phyloP scores from a whole-genome alignment of 495 filamentous ascomycete genomes.

The Pseudotulostoma volvatum region DNA sequence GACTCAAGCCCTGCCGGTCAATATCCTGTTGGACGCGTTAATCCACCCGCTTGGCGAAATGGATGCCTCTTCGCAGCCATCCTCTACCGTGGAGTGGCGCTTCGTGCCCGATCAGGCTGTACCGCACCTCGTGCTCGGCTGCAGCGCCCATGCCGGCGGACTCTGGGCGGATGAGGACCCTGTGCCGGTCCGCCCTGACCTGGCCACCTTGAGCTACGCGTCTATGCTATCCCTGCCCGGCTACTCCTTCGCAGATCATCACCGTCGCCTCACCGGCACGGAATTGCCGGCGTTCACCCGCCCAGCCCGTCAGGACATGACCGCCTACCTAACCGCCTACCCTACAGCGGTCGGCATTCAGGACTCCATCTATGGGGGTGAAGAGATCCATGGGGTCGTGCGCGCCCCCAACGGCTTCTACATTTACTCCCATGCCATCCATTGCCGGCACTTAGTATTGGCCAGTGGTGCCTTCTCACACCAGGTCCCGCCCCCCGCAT shows the following conservation, averaged over 20 bases:
- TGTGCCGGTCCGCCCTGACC: slow-evolving; percentile 37
- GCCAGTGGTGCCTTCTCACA: slow-evolving; percentile 49
- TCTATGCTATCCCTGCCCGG: slow-evolving; percentile 49
- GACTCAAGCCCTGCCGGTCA: slow-evolving; percentile 46
- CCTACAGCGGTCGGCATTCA: slow-evolving; percentile 37
- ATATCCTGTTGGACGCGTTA: slow-evolving; percentile 47
- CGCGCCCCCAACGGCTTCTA: slow-evolving; percentile 34
- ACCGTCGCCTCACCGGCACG: slow-evolving; percentile 23
- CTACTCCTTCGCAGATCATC: slow-evolving; percentile 42
- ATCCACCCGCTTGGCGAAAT: slow-evolving; percentile 48
- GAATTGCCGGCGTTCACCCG: slow-evolving; percentile 37
- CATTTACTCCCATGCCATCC: slow-evolving; percentile 35
- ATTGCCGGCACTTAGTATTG: slow-evolving; percentile 44
- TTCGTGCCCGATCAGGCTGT: slow-evolving; percentile 34
- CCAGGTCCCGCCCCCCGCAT: slow-evolving; percentile 33
- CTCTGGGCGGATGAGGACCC: slow-evolving; percentile 46
- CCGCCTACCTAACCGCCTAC: slow-evolving; percentile 41
- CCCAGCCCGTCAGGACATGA: slow-evolving; percentile 40
- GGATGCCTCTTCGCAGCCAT: slow-evolving; percentile 29
- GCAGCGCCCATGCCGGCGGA: slow-evolving; percentile 37
- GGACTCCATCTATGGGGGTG: slow-evolving; percentile 30
- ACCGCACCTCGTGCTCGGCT: slow-evolving; percentile 41
- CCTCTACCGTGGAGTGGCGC: slow-evolving; percentile 44
- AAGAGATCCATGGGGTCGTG: slow-evolving; percentile 27
- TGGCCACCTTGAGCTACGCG: slow-evolving; percentile 46